A percentile compares a stretch with the other conserved stretches of the same genome.
Evolutionary conservation across 2,329 filamentous ascomycete genomes (phyloP).

Genomic region (Talaromyces albobiverticillius): DNA sequence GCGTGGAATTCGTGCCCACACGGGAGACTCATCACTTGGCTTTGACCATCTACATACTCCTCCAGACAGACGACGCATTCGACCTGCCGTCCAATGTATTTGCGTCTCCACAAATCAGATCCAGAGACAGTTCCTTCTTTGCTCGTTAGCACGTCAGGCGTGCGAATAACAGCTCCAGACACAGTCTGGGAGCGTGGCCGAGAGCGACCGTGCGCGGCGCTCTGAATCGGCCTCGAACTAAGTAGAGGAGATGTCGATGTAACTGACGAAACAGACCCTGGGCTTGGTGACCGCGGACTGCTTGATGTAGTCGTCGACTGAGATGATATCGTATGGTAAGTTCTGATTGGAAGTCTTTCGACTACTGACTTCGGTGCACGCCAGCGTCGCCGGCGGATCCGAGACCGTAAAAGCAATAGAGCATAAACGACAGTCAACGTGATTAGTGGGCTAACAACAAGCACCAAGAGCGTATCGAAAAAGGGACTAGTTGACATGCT

Average conservation of each 20-base stretch:
- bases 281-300: constrained; percentile 60
- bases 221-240: constrained; percentile 25
- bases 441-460: constrained; percentile 91
- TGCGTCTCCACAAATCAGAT: constrained; percentile 47
- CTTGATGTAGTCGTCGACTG: constrained; percentile 56
- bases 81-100: constrained; percentile 64
- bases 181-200: constrained; percentile 39
- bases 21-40: constrained; percentile 91
- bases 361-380: constrained; percentile 96
- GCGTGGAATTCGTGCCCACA: constrained; percentile 98
- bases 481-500: constrained; percentile 86
- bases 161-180: constrained; percentile 27
- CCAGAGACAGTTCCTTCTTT: constrained; percentile 47
- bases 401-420: constrained; percentile 78
- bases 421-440: constrained; percentile 92
- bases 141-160: constrained; percentile 24
- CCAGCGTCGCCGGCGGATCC: constrained; percentile 87
- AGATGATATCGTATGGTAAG: constrained; percentile 79
- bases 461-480: constrained; percentile 90
- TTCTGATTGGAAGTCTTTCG: constrained; percentile 88
- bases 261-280: constrained; percentile 55
- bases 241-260: constrained; percentile 78
- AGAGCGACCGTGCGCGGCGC: constrained; percentile 24
- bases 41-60: constrained; percentile 92
- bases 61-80: constrained; percentile 97